Evolutionary conservation across 2,329 filamentous ascomycete genomes (phyloP), one percentile per base, ranked within the genome.

Genomic region (Scleromitrula shiraiana): DNA sequence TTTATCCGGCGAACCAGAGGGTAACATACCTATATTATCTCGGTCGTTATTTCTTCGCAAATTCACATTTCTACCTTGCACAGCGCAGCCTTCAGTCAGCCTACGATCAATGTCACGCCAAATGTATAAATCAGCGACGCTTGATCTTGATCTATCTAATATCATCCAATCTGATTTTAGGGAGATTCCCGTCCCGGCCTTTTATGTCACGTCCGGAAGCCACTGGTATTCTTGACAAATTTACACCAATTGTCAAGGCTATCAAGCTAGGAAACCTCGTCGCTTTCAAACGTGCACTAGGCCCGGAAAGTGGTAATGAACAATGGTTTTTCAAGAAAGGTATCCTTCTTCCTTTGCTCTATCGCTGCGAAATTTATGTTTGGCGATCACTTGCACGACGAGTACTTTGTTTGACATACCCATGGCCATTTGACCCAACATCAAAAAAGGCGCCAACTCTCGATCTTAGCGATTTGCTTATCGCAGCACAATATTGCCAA

Each of bases 11-110:
- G 19, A 78, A 85, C 5, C 87, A 97, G 63, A 80, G 89, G 41
- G 88, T 95, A 42, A 95, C 89, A 3, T 97, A 90, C 59, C 81
- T 97, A 12, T 96, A 95, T 69, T 95, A 95, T 63, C 82, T 97
- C 5, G 91, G 91, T 15, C 83, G 89, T 50, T 96, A 91, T 67
- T 81, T 90, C 61, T 88, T 95, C 64, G 81, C 86, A 54, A 90
- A 88, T 64, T 85, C 82, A 56, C 83, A 95, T 62, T 95, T 88
- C 65, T 80, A 78, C 53, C 82, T 85, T 22, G 88, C 90, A 0
- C 79, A 83, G 44, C 71, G 80, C 41, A 88, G 84, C 29, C 71
- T 96, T 6, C 78, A 94, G 60, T 75, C 82, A 22, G 88, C 91
- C 2, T 96, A 95, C 65, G 69, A 82, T 42, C 83, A 94, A 65